These are phyloP conservation scores for Beauveria bassiana DNA, from an alignment of 2,329 filamentous ascomycete species.

Conservation along the genomic window DNA sequence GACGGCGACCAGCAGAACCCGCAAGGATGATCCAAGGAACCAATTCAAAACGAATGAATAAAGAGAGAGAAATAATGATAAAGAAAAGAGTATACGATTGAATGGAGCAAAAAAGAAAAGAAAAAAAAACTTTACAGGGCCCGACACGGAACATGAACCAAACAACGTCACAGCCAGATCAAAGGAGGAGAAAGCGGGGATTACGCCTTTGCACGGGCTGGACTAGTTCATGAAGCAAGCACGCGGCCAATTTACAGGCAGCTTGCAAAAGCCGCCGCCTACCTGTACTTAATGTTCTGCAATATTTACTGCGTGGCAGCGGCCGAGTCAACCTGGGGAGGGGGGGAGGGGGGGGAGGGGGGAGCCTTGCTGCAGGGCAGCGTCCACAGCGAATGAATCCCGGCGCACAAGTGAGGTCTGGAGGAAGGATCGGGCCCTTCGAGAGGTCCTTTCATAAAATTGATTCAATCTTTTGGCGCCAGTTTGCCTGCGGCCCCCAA, in stretches of 20 bases:
- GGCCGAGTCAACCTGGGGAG: not conserved
- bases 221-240: not conserved
- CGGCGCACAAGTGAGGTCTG: conserved; percentile 4
- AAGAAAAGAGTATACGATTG: not conserved
- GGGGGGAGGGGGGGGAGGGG: no score
- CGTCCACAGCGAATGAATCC: not conserved
- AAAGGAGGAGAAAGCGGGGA: conserved; percentile 11
- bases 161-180: conserved; percentile 8
- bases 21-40: not conserved
- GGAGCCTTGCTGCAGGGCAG: not conserved
- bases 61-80: not conserved
- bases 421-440: conserved; percentile 2
- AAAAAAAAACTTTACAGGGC: not conserved
- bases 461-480: no score
- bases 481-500: no score
- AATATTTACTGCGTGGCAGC: no score
- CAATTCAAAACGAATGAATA: not conserved
- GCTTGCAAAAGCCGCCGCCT: no score
- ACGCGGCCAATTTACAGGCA: not conserved
- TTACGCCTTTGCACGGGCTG: not conserved
- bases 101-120: not conserved
- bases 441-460: not conserved
- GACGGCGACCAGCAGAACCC: not conserved
- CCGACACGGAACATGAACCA: not conserved
- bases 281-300: no score